Base-by-base conservation (phyloP, 495 filamentous ascomycete species). In the Lasiosphaeria ovina region DNA sequence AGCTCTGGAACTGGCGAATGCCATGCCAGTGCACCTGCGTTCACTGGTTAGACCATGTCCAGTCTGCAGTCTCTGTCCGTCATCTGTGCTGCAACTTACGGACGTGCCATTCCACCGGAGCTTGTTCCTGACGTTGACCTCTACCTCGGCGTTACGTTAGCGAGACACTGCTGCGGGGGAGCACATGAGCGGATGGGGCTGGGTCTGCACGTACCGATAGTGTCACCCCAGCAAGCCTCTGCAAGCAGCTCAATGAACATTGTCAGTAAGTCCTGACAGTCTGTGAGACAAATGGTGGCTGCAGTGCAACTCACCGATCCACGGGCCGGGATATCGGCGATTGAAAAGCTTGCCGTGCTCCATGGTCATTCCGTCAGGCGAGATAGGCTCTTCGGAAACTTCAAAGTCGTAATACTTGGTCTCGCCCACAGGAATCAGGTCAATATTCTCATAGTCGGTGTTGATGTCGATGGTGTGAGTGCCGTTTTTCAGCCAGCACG, bases 1-100 rank as follows among this genome's bases (percentile, higher is more conserved):
- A 58, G 74, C 73, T 38, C 57, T 67, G 51, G 47, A 72, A 52
- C 75, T 71, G 31, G 44, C 64, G 53, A 67, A 69, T 58, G 33
- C 59, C 60, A 56, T 69, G 72, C 59, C 62, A 69, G 44, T 69
- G 65, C 6, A 68, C 72, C 16, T 55, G n/a, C 9, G 14, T 8
- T 3, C 8, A 4, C 4, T 4, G 1, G 34, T 53, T 36, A 53
- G 51, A 14, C 38, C 33, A 53, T 14, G 33, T 6, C 5, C 33
- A 16, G 4, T 36, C 33, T 3, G 33, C 3, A 34, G 51, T 36
- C 24, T 24, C 24, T 35, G 33, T 11, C n/a, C 3, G 48, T 50
- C 48, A 42, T 50, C 24, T 24, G 24, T 24, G 24, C 24, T 51
- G 49, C 11, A n/a, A 55, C 53, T 4, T 55, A 55, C 53, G 4